Base-by-base conservation (phyloP, 257 asterid genomes). In the Linaria vulgaris region DNA sequence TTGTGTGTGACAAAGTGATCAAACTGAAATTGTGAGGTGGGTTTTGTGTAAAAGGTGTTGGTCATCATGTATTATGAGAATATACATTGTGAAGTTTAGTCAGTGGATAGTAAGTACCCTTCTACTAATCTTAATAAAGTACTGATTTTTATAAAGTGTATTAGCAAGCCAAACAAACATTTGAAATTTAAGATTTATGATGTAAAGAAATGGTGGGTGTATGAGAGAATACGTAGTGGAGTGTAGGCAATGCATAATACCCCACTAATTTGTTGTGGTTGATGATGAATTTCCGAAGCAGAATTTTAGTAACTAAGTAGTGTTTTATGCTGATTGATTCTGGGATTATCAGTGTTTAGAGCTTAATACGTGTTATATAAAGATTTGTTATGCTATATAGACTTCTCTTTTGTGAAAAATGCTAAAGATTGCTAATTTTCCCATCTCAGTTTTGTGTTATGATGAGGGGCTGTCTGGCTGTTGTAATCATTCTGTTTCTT, bases 401-500 rank as follows among this genome's bases (percentile, higher is more conserved):
- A 43, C 16, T 53, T 31, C 46, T 63, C 21, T 62, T 46, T 62
- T 55, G 15, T 31, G 39, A 41, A 49, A 30, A 52, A 34, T 48
- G 43, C 9, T 7, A 3, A 45, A 27, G 20, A 8, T 22, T 38
- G 54, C 41, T 58, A 38, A 2, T 15, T 22, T 58, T 6, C 12
- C 12, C 3, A 3, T 27, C 15, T 20, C 10, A 30, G 12, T 13
- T 13, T 4, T 0, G 24, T 23, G 6, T 23, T 24, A 1, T 30
- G 2, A 38, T 0, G 8, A 11, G 31, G 27, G 19, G 16, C 0
- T 14, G 51, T 41, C 59, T 34, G 59, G 59, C 25, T 57, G 19
- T 23, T 21, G 52, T 39, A 47, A 57, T 34, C 24, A 50, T 6
- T n/a, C 16, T 21, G 47, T 39, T 68, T 56, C 55, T 25, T 72